Base-by-base conservation (phyloP, 2,329 filamentous ascomycete species). In the Fusarium sp. region DNA sequence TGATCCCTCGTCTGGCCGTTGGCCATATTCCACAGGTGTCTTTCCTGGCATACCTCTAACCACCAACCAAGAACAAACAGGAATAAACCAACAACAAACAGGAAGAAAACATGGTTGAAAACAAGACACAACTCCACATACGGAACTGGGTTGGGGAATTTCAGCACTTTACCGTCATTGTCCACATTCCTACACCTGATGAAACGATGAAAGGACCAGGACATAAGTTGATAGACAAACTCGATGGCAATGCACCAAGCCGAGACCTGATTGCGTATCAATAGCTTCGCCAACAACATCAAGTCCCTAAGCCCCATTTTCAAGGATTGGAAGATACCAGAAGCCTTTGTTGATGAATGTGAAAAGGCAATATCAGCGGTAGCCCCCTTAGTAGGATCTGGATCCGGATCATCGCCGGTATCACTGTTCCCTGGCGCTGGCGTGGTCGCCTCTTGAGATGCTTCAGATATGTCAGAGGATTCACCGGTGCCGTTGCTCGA, bases 1-100 rank as follows among this genome's bases (percentile, higher is more conserved):
- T 81, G 77, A n/a, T 52, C 63, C 62, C 77, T 72, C n/a, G 81
- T 81, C 41, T 77, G 38, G 22, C 74, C 73, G 54, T 83, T 83
- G 11, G 77, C 81, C 41, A 67, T 55, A 17, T 77, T 28, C 82
- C 81, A 83, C 17, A 81, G 70, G 6, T 71, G 12, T 56, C 76
- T 72, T 61, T 83, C 79, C 12, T 52, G 44, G 2, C 56, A 59
- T 17, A 66, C 49, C 11, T 75, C 73, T 13, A 77, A n/a, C 49
- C 71, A 79, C 7, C 52, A 52, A 22, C 74, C 67, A n/a, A 75
- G 14, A 24, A 63, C 67, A 8, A 76, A 7, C 9, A 75, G 13
- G 3, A 79, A 20, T 15, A 65, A 52, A 22, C 74, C 67, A n/a
- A 75, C 13, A 24, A 63, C 67, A 8, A 76, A 7, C 9, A 75